Base-by-base conservation (phyloP, 1,139 yeast species). In the Scheffersomyces illinoinensis region DNA sequence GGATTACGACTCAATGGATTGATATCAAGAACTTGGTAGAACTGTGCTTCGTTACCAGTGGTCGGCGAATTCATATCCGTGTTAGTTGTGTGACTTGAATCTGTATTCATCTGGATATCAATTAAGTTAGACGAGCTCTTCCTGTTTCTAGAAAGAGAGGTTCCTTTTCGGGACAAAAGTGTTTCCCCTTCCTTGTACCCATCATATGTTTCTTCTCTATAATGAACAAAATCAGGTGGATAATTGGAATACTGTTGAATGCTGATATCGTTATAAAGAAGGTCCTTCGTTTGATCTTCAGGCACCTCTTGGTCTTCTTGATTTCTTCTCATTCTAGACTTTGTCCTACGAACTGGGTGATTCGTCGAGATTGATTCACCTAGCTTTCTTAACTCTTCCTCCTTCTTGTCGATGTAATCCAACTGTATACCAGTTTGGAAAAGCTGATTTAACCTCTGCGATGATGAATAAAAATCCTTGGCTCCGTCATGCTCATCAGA, bases 341-440 rank as follows among this genome's bases (percentile, higher is more conserved):
- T 55, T 47, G 59, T 58, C 24, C 60, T 33, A 21, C 66, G 59
- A 18, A 63, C 64, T 20, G 62, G 58, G 1, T 63, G 52, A 48
- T 64, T 64, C 51, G 61, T 59, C 14, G 65, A 62, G 19, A 77
- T 64, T 8, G 76, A 66, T 61, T 74, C 76, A 2, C 81, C 81
- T 50, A 77, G 63, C 56, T 65, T 70, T 50, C 77, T 63, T 56
- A 77, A 65, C 56, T 71, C 75, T 46, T 72, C 69, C 61, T 76
- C 78, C 46, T 66, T 54, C 48, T 63, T 54, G 19, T 56, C 61
- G 20, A n/a, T 19, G 23, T 20, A 20, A 24, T 48, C n/a, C 24
- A 48, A 18, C 10, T 48, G 24, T 7, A 20, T 21, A 17, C 19
- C 24, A 10, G 24, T 17, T n/a, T 48, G 51, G 26, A 48, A 48